Base-by-base conservation (phyloP, 1,284 basidiomycete genomes). In the Austroboletus novae-zelandiae region DNA sequence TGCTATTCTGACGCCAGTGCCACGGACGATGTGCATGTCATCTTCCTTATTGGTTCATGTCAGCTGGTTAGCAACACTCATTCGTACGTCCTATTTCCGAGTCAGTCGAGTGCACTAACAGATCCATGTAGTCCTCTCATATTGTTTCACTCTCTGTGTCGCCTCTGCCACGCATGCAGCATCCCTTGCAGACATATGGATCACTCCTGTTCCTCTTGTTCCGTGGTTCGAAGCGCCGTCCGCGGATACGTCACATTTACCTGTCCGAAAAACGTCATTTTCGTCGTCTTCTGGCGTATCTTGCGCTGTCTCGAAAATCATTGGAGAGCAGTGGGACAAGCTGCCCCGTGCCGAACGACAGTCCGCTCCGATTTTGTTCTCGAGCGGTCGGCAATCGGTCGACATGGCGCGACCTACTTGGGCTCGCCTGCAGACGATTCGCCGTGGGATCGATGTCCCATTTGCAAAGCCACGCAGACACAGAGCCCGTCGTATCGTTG, bases 131-230 rank as follows among this genome's bases (percentile, higher is more conserved):
- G 84, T 77, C 37, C 60, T 82, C 15, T 59, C 73, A 10, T 84
- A 87, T 57, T 81, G 80, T 60, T 69, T 85, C 54, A 61, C 71
- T 2, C 64, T 87, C 27, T 70, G 77, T 55, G 65, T 78, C 50
- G 62, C 73, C 37, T 60, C 74, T 15, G 61, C 76, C 50, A 61
- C 71, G 3, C 83, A 86, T 54, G 61, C 68, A 35, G 57, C 54
- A 42, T 53, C 57, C 18, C 62, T 76, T 53, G 72, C 75, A 6
- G 66, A 69, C 30, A 68, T 87, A 47, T 86, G 83, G 83, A 65
- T 51, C 20, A 68, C 68, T 31, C 73, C 76, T 4, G 62, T 86
- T 36, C 75, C 77, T 54, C 60, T 65, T 10, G 69, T 84, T 23
- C 71, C 74, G n/a, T 86, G 85, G 85, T 86, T 84, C 61, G 35